A percentile compares a stretch with the other conserved stretches of the same genome.
These are phyloP conservation scores for Apiotrichum veenhuisii DNA, from an alignment of 1,284 basidiomycete species.

Conservation along the genomic window DNA sequence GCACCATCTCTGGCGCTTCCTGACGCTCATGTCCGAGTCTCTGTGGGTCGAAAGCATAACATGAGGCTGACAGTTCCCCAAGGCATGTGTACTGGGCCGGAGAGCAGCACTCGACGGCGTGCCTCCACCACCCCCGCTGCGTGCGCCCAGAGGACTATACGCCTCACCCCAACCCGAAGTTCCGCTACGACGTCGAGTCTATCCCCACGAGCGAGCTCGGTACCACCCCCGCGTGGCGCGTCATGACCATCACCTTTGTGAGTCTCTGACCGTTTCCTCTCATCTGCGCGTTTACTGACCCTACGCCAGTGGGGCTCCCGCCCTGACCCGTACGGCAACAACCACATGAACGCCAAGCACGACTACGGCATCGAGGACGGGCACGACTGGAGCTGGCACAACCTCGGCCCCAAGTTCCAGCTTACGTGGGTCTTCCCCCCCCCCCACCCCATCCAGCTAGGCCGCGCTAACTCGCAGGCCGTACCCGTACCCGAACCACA, in stretches of 20 bases:
- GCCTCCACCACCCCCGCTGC: constrained; percentile 42
- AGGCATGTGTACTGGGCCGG: constrained; percentile 7
- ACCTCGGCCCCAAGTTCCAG: constrained; percentile 42
- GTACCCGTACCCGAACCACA: constrained; percentile 32
- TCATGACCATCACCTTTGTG: constrained; percentile 39
- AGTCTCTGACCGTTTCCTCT: no score
- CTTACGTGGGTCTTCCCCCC: no score
- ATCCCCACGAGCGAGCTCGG: constrained; percentile 35
- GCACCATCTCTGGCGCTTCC: no score
- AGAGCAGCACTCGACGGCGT: constrained; percentile 29
- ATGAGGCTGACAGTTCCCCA: no score
- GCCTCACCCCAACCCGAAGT: constrained; percentile 20
- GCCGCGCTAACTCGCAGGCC: no score
- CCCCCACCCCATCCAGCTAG: no score
- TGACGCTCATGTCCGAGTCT: not conserved
- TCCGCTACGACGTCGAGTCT: constrained; percentile 22
- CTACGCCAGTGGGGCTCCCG: constrained; percentile 8
- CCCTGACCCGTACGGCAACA: constrained; percentile 17
- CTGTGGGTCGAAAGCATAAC: no score
- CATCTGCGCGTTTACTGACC: no score
- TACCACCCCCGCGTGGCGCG: constrained; percentile 39
- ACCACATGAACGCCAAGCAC: not conserved
- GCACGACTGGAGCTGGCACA: constrained; percentile 36
- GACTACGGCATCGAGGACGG: no score
- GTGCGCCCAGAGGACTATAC: constrained; percentile 36